phyloP scores from a whole-genome alignment of 345 rosid genomes.

The Hibiscus trionum region DNA sequence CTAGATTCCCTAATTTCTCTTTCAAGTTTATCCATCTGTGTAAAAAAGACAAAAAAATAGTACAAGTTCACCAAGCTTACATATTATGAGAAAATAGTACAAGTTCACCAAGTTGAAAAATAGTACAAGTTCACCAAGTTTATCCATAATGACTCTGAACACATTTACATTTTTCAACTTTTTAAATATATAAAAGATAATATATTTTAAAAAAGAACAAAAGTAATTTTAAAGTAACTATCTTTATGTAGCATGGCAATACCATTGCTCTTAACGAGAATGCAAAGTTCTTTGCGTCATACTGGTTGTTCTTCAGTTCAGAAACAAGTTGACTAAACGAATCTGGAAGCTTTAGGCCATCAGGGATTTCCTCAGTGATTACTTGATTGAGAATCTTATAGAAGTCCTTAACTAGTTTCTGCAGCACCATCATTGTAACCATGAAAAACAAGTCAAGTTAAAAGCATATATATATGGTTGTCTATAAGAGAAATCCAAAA shows the following conservation, averaged over 20 bases:
- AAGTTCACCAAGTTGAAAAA: background rate
- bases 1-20: constrained; percentile 81
- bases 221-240: background rate
- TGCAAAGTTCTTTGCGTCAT: constrained; percentile 84
- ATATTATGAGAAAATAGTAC: background rate
- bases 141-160: background rate
- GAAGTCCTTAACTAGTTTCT: constrained; percentile 86
- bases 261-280: constrained; percentile 85
- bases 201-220: background rate
- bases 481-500: background rate
- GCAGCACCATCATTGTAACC: constrained; percentile 27
- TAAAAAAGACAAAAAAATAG: constrained; percentile 1
- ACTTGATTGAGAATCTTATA: constrained; percentile 80
- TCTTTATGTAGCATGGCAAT: constrained; percentile 15
- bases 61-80: background rate
- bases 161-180: background rate
- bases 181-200: background rate
- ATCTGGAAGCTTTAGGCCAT: constrained; percentile 76
- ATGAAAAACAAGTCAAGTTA: constrained; percentile 10
- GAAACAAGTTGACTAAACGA: constrained; percentile 76
- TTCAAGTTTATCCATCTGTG: constrained; percentile 90
- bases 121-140: background rate
- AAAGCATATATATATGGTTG: constrained; percentile 8
- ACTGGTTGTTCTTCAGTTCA: constrained; percentile 73
- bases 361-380: constrained; percentile 70